Conservation (phyloP, 2,329 filamentous ascomycete species). For the Blastomyces silverae region DNA sequence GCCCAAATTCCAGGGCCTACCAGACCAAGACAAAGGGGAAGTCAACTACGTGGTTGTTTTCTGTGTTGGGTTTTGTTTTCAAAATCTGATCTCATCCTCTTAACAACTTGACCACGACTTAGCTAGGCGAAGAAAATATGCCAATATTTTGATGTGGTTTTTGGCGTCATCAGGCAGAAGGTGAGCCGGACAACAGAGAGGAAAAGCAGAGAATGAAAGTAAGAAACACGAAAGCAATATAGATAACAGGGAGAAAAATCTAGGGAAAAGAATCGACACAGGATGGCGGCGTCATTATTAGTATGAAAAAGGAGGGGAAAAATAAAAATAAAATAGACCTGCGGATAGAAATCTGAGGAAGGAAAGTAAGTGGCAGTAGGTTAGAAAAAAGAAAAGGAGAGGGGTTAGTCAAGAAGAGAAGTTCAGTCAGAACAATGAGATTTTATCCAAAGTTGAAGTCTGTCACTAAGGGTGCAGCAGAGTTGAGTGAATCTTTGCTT, state of each 20-base stretch:
- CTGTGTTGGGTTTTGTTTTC: neutral
- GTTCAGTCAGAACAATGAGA: conserved; percentile 1
- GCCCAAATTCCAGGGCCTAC: neutral
- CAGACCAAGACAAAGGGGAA: neutral
- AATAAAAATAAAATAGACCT: neutral
- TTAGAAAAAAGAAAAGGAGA: neutral
- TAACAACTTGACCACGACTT: neutral
- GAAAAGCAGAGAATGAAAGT: neutral
- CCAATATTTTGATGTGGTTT: neutral
- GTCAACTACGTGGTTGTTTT: neutral
- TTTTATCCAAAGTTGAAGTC: neutral
- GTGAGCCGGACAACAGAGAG: neutral
- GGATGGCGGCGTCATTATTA: conserved; percentile 13
- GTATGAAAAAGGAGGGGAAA: neutral
- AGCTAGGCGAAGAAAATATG: neutral
- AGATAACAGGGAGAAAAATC: neutral
- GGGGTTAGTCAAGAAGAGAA: neutral
- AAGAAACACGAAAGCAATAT: neutral
- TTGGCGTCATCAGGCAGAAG: neutral
- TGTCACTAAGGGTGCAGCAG: neutral
- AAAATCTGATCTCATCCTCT: neutral
- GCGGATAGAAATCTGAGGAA: neutral
- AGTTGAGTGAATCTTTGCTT: neutral
- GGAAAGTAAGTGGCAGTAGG: neutral
- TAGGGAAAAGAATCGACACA: conserved; percentile 10